Base-by-base conservation (phyloP, 345 rosid genomes). In the Mercurialis annua region DNA sequence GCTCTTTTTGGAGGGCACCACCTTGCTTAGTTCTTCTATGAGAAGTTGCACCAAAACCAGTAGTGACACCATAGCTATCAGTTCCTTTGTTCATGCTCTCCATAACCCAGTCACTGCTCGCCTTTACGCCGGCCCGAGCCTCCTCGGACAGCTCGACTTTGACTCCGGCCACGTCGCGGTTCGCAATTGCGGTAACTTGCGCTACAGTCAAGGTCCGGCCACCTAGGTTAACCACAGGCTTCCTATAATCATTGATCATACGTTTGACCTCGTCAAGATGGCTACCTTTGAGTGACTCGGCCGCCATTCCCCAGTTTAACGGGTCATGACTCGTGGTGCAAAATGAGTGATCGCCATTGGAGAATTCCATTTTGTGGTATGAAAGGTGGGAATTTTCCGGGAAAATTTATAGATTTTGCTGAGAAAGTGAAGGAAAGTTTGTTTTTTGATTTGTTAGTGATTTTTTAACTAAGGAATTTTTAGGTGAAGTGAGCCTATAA, bases 211-310 rank as follows among this genome's bases (percentile, higher is more conserved):
- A 71, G 33, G 81, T 80, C 77, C 88, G 80, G 18, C 96, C 98
- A 1, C 92, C 94, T 0, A 92, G 83, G 56, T 58, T 72, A 12
- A 90, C 88, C 65, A 77, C 71, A 0, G 87, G 84, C 64, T 61
- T 84, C 73, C 90, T 76, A 72, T 69, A 86, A 5, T 90, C 92
- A 17, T 66, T 78, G 0, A 92, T 84, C 98, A 92, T 92, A 21
- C 82, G 69, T 65, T 80, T 89, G 54, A 92, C 96, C 67, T 90
- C 96, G 1, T 90, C 92, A 18, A 90, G 79, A 74, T 92, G 96
- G 78, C 96, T 90, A 0, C 98, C 96, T 65, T 78, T 84, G 60
- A 92, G 49, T 31, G 89, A 81, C 69, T 90, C 89, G 4, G 96
- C 92, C 0, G 84, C 87, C 21, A 59, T 47, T 10, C 77, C 82